Conservation (phyloP, 2,329 filamentous ascomycete genomes). For the Fusarium cicatricum region DNA sequence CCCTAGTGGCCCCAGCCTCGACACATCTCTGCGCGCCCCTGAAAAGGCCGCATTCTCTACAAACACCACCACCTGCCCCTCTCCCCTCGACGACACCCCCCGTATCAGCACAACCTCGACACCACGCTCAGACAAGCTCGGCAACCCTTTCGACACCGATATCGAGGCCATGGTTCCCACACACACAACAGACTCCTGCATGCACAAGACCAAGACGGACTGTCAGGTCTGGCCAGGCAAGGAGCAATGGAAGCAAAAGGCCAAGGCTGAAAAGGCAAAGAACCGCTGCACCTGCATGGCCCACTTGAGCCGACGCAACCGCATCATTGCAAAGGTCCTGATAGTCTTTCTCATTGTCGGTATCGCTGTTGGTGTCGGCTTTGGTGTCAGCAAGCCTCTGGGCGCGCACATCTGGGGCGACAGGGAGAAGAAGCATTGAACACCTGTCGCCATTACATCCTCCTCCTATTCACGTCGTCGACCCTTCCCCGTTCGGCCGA, state of each 20-base stretch:
- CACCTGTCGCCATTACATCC: background rate
- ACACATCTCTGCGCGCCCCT: slow-evolving; percentile 38
- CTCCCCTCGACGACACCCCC: slow-evolving; percentile 34
- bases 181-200: slow-evolving; percentile 39
- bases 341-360: slow-evolving; percentile 62
- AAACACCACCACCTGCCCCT: slow-evolving; percentile 33
- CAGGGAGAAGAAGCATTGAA: slow-evolving; percentile 33
- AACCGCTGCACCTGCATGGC: slow-evolving; percentile 62
- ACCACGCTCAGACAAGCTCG: slow-evolving; percentile 52
- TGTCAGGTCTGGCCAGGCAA: slow-evolving; percentile 68
- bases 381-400: slow-evolving; percentile 68
- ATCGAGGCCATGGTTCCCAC: slow-evolving; percentile 61
- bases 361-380: slow-evolving; percentile 62
- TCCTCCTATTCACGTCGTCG: too few relatives aligned
- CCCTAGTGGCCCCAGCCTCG: slow-evolving; percentile 34
- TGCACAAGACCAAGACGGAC: slow-evolving; percentile 52
- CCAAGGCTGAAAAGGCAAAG: slow-evolving; percentile 63
- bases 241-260: slow-evolving; percentile 67
- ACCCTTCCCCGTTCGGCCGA: too few relatives aligned
- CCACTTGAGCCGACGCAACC: slow-evolving; percentile 61
- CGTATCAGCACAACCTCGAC: slow-evolving; percentile 53
- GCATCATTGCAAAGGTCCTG: slow-evolving; percentile 62
- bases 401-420: slow-evolving; percentile 66
- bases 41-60: slow-evolving; percentile 44
- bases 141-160: slow-evolving; percentile 66